A percentile compares a stretch with the other conserved stretches of the same genome.
Conservation (phyloP, 345 rosid genomes). For the Triadica sebifera region DNA sequence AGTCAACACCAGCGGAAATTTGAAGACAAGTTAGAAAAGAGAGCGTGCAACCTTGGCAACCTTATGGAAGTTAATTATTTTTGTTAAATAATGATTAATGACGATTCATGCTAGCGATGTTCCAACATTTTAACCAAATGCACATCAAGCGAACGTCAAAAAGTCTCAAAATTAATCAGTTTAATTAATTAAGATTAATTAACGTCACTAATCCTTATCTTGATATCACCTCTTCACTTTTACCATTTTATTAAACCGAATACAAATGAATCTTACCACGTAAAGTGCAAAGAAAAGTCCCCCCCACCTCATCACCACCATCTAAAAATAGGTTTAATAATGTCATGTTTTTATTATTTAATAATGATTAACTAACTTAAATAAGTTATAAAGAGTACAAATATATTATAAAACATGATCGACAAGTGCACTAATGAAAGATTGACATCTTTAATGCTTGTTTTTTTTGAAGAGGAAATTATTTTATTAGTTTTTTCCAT, state of each 20-base stretch:
- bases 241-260: not conserved
- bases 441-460: constrained; percentile 16
- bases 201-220: constrained; percentile 20
- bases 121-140: not conserved
- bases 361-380: not conserved
- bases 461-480: not conserved
- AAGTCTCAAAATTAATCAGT: no score
- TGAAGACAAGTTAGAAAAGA: no score
- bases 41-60: no score
- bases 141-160: constrained; percentile 13
- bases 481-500: no score
- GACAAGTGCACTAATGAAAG: not conserved
- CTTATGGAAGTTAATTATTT: no score
- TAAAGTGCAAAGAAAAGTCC: not conserved
- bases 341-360: not conserved
- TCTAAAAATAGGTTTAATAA: not conserved
- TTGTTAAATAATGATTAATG: no score
- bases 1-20: no score
- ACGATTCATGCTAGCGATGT: no score
- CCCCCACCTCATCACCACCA: no score
- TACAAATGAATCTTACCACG: not conserved
- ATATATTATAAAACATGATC: not conserved
- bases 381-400: no score
- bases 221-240: not conserved
- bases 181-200: not conserved